A percentile compares a stretch with the other conserved stretches of the same genome.
Conservation (phyloP, 2,329 filamentous ascomycete genomes). For the Fusarium sp. region DNA sequence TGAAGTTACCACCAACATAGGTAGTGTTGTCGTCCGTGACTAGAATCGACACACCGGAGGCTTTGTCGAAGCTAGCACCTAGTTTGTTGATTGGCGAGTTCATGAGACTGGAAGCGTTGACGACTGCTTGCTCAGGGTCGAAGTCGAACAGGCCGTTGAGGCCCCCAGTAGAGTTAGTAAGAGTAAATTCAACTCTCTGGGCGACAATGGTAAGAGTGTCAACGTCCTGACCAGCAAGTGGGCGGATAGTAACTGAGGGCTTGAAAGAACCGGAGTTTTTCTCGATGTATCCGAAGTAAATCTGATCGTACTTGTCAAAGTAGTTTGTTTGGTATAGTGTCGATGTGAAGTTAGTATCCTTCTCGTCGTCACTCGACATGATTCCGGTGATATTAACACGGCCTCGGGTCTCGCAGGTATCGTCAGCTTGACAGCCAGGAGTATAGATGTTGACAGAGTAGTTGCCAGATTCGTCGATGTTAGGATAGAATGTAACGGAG, state of each 20-base stretch:
- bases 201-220: constrained; percentile 85
- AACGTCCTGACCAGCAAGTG: constrained; percentile 74
- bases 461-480: constrained; percentile 90
- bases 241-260: constrained; percentile 83
- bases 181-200: constrained; percentile 84
- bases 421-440: constrained; percentile 87
- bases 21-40: constrained; percentile 73
- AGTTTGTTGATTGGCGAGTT: constrained; percentile 83
- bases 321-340: constrained; percentile 91
- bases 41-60: constrained; percentile 80
- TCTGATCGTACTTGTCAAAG: constrained; percentile 95
- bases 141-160: constrained; percentile 95
- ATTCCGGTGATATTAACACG: constrained; percentile 84
- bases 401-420: constrained; percentile 81
- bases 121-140: constrained; percentile 69
- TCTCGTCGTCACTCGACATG: constrained; percentile 68
- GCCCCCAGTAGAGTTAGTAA: constrained; percentile 81
- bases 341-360: constrained; percentile 66
- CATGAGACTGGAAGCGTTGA: constrained; percentile 74
- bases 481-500: constrained; percentile 83
- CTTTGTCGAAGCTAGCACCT: constrained; percentile 76
- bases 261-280: constrained; percentile 80
- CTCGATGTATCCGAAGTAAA: constrained; percentile 90
- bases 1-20: constrained; percentile 90
- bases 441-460: constrained; percentile 95